These are phyloP conservation scores for Miscanthus sacchariflorus DNA, from an alignment of 202 grass and related monocot species.

Conservation along the genomic window DNA sequence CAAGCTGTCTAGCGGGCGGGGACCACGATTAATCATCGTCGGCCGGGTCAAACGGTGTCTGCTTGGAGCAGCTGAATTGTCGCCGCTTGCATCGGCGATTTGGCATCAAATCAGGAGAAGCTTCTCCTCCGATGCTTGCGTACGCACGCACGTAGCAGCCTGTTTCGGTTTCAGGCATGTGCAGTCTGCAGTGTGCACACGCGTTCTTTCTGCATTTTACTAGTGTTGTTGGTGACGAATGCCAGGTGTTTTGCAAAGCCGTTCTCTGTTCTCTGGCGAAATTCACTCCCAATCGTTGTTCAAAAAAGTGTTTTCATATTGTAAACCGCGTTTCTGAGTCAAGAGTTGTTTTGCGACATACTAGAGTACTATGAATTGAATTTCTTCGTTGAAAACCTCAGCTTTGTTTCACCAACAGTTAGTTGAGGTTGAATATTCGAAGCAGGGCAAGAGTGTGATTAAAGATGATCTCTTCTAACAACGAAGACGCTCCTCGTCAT, in stretches of 20 bases:
- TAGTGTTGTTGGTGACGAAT: not conserved
- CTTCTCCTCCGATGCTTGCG: not conserved
- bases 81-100: not conserved
- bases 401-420: not conserved
- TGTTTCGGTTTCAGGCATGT: not conserved
- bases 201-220: not conserved
- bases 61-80: not conserved
- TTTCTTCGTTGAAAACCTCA: not conserved
- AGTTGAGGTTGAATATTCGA: not conserved
- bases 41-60: not conserved
- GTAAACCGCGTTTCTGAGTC: not conserved
- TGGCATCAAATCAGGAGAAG: not conserved
- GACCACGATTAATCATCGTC: not conserved
- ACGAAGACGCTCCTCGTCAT: not conserved
- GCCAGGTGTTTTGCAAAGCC: not conserved
- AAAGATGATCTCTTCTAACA: not conserved
- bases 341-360: not conserved
- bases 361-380: not conserved
- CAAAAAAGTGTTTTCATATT: not conserved
- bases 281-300: not conserved
- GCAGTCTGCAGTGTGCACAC: not conserved
- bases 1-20: no score
- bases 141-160: not conserved
- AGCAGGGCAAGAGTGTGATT: not conserved
- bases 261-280: not conserved